Conservation (phyloP, 257 asterid species). For the Rubia yunnanensis region DNA sequence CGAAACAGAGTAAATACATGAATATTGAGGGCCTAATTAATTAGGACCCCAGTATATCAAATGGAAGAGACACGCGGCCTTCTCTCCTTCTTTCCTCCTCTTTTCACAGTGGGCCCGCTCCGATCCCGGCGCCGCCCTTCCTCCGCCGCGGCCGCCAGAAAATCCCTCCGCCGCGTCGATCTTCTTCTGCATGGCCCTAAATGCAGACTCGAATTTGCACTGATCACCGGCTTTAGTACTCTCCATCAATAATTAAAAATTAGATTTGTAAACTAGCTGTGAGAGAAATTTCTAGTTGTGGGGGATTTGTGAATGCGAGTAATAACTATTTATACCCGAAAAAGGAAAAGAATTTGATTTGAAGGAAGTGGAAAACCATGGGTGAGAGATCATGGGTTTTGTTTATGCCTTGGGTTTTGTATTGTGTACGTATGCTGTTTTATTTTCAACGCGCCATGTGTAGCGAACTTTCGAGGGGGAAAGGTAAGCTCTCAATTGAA, state of each 20-base stretch:
- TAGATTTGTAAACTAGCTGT: neutral
- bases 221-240: neutral
- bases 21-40: too few species aligned
- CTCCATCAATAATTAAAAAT: neutral
- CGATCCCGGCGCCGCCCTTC: neutral
- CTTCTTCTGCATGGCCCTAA: constrained; percentile 9
- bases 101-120: neutral
- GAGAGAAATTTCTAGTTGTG: neutral
- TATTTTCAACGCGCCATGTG: constrained; percentile 3
- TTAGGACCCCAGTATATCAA: constrained; percentile 15
- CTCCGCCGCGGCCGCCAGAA: neutral
- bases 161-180: neutral
- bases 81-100: neutral
- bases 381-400: constrained; percentile 4
- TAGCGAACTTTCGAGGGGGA: neutral
- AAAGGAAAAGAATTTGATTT: neutral
- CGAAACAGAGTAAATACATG: too few species aligned
- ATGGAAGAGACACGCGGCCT: constrained; percentile 13
- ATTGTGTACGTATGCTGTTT: neutral
- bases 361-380: neutral
- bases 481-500: neutral
- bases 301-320: too few species aligned
- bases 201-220: constrained; percentile 14
- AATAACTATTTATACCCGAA: neutral
- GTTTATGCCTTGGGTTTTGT: neutral